Evolutionary conservation across 192 early-diverging fungal genomes (phyloP).

Genomic region (Coemansia sp.): DNA sequence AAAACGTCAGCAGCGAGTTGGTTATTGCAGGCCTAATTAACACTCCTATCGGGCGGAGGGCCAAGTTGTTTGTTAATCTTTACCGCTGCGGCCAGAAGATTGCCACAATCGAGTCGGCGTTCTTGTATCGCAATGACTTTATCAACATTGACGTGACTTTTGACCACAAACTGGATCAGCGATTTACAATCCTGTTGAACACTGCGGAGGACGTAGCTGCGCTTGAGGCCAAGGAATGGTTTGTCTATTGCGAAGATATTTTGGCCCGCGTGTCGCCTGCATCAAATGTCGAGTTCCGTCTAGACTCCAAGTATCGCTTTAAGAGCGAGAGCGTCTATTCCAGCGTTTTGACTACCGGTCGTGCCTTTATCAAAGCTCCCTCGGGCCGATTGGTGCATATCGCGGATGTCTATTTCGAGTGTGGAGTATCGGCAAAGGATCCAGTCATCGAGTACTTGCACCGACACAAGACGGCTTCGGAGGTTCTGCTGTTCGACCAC

Average conservation of each 20-base stretch:
- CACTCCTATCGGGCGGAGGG: constrained; percentile 77
- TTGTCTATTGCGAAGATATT: constrained; percentile 46
- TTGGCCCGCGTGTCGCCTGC: constrained; percentile 55
- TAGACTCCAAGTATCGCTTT: constrained; percentile 71
- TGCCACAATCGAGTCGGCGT: constrained; percentile 72
- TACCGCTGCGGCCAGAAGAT: constrained; percentile 62
- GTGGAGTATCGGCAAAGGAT: constrained; percentile 70
- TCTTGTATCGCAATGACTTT: constrained; percentile 81
- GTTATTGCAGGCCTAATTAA: constrained; percentile 77
- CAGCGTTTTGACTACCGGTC: constrained; percentile 69
- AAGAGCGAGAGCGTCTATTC: constrained; percentile 63
- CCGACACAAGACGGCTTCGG: constrained; percentile 68
- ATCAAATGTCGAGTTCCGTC: constrained; percentile 70
- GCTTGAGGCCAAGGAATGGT: constrained; percentile 84
- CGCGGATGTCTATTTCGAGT: constrained; percentile 74
- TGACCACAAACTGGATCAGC: constrained; percentile 67
- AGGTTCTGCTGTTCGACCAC: constrained; percentile 71
- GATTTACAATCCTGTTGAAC: constrained; percentile 64
- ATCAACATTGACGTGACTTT: constrained; percentile 76
- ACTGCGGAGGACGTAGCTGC: constrained; percentile 78
- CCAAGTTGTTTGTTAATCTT: constrained; percentile 72
- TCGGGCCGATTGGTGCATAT: constrained; percentile 67
- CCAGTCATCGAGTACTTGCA: constrained; percentile 83
- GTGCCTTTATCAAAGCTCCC: constrained; percentile 58
- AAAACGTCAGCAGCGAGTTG: constrained; percentile 71